Base-by-base conservation (phyloP, 306 rosid genomes). In the Ormosia semicastrata region DNA sequence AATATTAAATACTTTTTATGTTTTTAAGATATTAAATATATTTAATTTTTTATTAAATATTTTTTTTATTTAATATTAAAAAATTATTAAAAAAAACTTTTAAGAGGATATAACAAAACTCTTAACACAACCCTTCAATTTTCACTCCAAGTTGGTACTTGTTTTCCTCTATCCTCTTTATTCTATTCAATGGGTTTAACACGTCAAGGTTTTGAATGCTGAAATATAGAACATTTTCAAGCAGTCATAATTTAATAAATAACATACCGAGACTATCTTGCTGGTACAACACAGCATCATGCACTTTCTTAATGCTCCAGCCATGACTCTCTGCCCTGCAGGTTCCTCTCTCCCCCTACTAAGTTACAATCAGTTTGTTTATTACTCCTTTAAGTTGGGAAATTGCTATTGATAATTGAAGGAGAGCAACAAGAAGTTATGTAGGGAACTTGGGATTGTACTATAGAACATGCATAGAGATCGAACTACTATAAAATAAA, bases 191-290 rank as follows among this genome's bases (percentile, higher is more conserved):
- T 54, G 9, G 32, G 30, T 47, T 14, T 44, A 8, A 52, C 14
- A n/a, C 57, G 57, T 57, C 34, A 18, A 9, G 63, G 34, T 3
- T n/a, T 52, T 18, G 6, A 60, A 60, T 13, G n/a, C 18, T 33
- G 41, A 63, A 63, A 33, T 8, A 47, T 24, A 47, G 17, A 46
- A 12, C 36, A 24, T 33, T 6, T 50, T 50, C 30, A 37, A 54
- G 12, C 7, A 59, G 47, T 47, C 8, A 13, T 13, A 79, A 15
- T 8, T 13, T 3, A 43, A 33, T 66, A 57, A 36, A 30, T 18
- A 75, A 66, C 85, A n/a, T 86, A 89, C 95, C 76, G 89, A 77
- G 79, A 80, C 86, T 76, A 81, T 30, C 71, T 84, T 89, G 79
- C 78, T 50, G 0, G 84, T 5, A 57, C 95, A 89, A 72, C 93